Base-by-base conservation (phyloP, 371 early-diverging fungal species). In the Mucor saturninus region DNA sequence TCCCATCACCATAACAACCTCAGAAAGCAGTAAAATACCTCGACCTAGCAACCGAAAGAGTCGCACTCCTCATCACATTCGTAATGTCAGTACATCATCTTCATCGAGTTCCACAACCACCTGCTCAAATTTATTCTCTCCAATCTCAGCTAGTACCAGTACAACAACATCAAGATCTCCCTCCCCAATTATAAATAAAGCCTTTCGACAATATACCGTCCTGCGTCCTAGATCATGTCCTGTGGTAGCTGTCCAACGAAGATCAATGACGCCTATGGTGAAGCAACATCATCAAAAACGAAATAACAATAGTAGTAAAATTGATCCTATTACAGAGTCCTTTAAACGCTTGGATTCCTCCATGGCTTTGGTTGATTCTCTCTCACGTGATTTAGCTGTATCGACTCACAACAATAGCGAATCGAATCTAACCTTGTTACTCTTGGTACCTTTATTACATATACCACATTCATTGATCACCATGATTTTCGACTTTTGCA, bases 301-400 rank as follows among this genome's bases (percentile, higher is more conserved):
- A 37, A 53, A 58, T 5, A 50, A 30, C 31, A 50, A 9, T 21
- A 52, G 32, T 39, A 21, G 28, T 10, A 49, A 11, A 10, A 32
- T 60, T 10, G 73, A 69, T 26, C 70, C 76, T 0, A 55, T 80
- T 5, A 26, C 65, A n/a, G 81, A 73, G 54, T 81, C 81, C 1
- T 78, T 72, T 31, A 68, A 73, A 55, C 64, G 79, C 15, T 43
- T 81, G 4, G 81, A 81, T 56, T 65, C 65, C 4, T 76, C 76
- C 10, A 69, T 81, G 69, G 81, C 81, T 2, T 31, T 78, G 38
- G 76, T 81, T 1, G 81, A 81, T 32, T 81, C 78, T 1, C 67
- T 81, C 14, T 78, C 81, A 28, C 76, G 77, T 56, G 81, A 81
- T 39, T 51, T 81, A 42, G 81, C 75, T 37, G 48, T 57, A 45